Evolutionary conservation across 768 basidiomycete species (phyloP), one percentile per base, ranked within the genome.

Genomic region (Phylloporus rhodoxanthus): DNA sequence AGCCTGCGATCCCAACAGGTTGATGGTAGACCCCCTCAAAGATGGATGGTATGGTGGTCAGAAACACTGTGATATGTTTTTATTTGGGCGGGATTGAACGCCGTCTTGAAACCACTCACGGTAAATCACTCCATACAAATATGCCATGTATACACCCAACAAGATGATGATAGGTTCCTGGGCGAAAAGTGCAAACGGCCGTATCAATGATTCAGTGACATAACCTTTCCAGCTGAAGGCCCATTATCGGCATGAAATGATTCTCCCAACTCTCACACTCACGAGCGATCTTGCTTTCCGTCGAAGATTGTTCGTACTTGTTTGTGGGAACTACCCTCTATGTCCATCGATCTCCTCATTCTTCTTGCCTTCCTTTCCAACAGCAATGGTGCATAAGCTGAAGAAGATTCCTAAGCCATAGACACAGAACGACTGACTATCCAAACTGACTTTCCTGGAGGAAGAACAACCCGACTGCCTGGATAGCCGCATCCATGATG

Each of bases 111-210:
- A 59, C 2, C 26, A 66, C 79, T 43, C 57, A 81, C 81, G 53
- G 50, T 83, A 85, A 33, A 82, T 66, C 0, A 73, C 58, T 5
- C 83, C 87, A 49, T 84, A 91, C 13, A 85, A 60, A 54, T 85
- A 80, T 0, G 84, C 80, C 76, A 85, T 79, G 53, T 87, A 89
- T 1, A 81, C 3, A 0, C 82, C 81, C 9, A 89, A 66, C 2
- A 86, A 61, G 56, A 86, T 85, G 17, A 86, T 70, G 56, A 89
- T 85, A 1, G 81, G 77, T 59, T 90, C 87, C 5, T 58, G 58
- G 0, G 47, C 57, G 48, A 87, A 84, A 10, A 91, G 61, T 4
- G 66, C 58, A 67, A 91, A 85, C 0, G 91, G 90, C n/a, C 87
- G 76, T 10, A 72, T 65, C 20, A 91, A 65, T 0, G 85, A 74